These are phyloP conservation scores for Coemansia sp. DNA, from an alignment of 192 early-diverging fungal species.

Conservation along the genomic window DNA sequence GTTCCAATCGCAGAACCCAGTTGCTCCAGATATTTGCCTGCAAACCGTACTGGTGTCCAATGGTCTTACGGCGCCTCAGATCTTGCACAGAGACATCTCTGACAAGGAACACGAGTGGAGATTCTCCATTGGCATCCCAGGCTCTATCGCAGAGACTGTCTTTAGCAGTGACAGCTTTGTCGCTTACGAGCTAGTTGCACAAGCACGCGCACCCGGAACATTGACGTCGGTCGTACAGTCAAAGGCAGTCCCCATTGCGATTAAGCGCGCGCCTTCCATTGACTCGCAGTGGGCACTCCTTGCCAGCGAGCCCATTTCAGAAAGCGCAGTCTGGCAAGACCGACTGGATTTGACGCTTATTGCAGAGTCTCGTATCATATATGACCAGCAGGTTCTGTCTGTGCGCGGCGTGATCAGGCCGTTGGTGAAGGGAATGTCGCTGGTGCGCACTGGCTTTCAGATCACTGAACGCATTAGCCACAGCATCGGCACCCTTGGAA, in stretches of 20 bases:
- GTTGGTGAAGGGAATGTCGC: constrained; percentile 37
- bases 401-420: constrained; percentile 46
- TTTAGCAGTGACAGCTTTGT: constrained; percentile 27
- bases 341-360: constrained; percentile 38
- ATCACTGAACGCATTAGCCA: constrained; percentile 30
- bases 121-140: constrained; percentile 37
- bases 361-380: constrained; percentile 33
- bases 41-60: constrained; percentile 24
- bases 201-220: constrained; percentile 21
- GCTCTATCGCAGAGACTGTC: constrained; percentile 37
- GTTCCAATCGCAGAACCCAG: constrained; percentile 34
- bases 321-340: constrained; percentile 34
- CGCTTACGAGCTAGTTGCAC: constrained; percentile 45
- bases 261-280: constrained; percentile 39
- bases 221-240: constrained; percentile 22
- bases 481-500: constrained; percentile 16
- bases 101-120: constrained; percentile 37
- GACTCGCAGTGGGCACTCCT: constrained; percentile 33
- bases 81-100: constrained; percentile 9
- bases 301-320: constrained; percentile 33
- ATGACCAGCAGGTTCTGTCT: constrained; percentile 41
- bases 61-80: constrained; percentile 19
- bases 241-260: constrained; percentile 21
- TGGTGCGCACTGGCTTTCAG: constrained; percentile 41
- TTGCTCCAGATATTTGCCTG: constrained; percentile 20